Conservation (phyloP, 331 rosid genomes). For the Acacia pycnantha region DNA sequence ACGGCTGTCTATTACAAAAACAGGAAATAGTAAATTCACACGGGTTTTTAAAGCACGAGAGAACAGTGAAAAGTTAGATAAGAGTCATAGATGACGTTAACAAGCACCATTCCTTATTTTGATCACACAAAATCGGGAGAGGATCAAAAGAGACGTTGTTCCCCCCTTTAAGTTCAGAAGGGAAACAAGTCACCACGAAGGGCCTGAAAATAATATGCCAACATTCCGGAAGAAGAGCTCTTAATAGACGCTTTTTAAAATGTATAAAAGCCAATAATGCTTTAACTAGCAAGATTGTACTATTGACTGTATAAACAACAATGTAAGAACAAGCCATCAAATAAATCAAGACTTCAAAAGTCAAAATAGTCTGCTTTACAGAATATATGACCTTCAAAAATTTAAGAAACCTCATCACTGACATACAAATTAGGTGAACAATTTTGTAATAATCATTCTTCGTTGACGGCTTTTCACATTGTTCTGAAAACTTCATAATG, state of each 20-base stretch:
- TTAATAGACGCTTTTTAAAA: not conserved
- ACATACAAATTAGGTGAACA: not conserved
- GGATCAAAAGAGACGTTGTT: not conserved
- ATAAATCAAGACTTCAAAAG: not conserved
- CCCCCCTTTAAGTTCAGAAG: not conserved
- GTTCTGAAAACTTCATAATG: not conserved
- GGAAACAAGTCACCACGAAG: not conserved
- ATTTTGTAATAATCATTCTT: not conserved
- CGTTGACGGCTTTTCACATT: not conserved
- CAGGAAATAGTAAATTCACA: not conserved
- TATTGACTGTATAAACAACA: not conserved
- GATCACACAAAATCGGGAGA: too few relatives aligned
- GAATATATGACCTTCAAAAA: conserved; percentile 13
- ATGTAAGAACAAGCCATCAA: not conserved
- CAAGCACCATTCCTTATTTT: not conserved
- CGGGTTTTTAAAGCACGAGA: not conserved
- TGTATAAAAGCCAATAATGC: not conserved
- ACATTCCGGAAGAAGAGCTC: not conserved
- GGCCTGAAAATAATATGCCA: not conserved
- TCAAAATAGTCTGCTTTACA: not conserved
- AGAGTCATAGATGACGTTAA: not conserved
- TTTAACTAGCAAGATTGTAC: not conserved
- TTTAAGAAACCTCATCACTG: not conserved
- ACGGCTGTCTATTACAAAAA: not conserved
- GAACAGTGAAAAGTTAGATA: not conserved